These are phyloP conservation scores for Schwanniomyces polymorphus DNA, from an alignment of 805 yeast species.

Conservation along the genomic window DNA sequence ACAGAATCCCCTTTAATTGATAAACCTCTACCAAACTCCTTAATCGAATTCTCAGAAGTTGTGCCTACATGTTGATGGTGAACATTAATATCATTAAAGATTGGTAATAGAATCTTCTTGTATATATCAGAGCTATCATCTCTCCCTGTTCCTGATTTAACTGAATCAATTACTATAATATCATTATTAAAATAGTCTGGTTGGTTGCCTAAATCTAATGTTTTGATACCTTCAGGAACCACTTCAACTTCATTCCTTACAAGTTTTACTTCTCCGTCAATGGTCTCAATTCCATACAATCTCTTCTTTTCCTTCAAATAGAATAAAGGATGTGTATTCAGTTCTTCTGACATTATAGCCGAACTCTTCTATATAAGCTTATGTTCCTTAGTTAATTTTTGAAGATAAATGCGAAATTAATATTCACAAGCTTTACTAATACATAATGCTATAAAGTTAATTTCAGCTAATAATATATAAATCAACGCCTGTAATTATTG, in stretches of 20 bases:
- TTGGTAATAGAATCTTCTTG: slow-evolving; percentile 43
- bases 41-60: slow-evolving; percentile 33
- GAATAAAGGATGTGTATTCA: background rate
- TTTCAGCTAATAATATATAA: background rate
- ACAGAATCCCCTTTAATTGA: slow-evolving; percentile 14
- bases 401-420: background rate
- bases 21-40: slow-evolving; percentile 35
- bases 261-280: background rate
- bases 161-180: slow-evolving; percentile 43
- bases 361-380: background rate
- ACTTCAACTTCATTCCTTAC: background rate
- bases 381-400: background rate
- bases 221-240: background rate
- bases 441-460: background rate
- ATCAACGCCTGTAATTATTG: slow-evolving; percentile 3
- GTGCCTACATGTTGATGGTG: slow-evolving; percentile 46
- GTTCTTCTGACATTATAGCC: background rate
- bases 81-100: slow-evolving; percentile 39
- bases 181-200: background rate
- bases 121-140: slow-evolving; percentile 35
- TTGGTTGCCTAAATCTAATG: slow-evolving; percentile 1
- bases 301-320: background rate
- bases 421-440: background rate
- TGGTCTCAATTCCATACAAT: background rate
- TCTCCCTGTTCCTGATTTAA: slow-evolving; percentile 49